Percentiles rank a stretch among this genome's conserved stretches.
phyloP scores from a whole-genome alignment of 352 stramenopile species.

The Phytophthora boehmeriae region DNA sequence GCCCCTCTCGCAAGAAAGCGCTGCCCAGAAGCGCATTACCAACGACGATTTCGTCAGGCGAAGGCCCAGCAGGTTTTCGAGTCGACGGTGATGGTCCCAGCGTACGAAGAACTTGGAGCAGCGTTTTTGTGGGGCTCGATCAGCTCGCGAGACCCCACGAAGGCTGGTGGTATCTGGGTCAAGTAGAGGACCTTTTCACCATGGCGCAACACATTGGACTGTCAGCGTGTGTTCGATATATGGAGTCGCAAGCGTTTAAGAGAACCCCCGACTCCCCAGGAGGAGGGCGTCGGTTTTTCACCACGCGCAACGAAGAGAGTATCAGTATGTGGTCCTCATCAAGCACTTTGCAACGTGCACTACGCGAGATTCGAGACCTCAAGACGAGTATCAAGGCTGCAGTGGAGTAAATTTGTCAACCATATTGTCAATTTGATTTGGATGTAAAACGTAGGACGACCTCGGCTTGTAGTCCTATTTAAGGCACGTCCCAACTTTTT shows the following conservation, averaged over 20 bases:
- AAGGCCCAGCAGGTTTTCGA: slow-evolving; percentile 26
- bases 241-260: slow-evolving; percentile 24
- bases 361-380: slow-evolving; percentile 21
- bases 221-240: slow-evolving; percentile 25
- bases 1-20: slow-evolving; percentile 14
- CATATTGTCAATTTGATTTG: too few species aligned
- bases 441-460: too few species aligned
- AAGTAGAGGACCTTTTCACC: slow-evolving; percentile 22
- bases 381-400: slow-evolving; percentile 14
- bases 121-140: slow-evolving; percentile 34
- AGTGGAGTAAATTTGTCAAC: too few species aligned
- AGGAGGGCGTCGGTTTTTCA: not conserved
- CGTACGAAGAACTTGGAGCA: slow-evolving; percentile 29
- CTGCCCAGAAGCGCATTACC: not conserved
- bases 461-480: too few species aligned
- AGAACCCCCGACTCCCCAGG: slow-evolving; percentile 24
- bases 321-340: slow-evolving; percentile 41
- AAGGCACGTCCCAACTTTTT: too few species aligned
- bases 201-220: slow-evolving; percentile 20
- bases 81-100: slow-evolving; percentile 22
- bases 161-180: slow-evolving; percentile 36
- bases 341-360: not conserved
- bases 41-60: slow-evolving; percentile 25
- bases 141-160: slow-evolving; percentile 4
- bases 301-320: slow-evolving; percentile 24